Evolutionary conservation across 805 yeast genomes (phyloP).

Genomic region (Yarrowia porcina): DNA sequence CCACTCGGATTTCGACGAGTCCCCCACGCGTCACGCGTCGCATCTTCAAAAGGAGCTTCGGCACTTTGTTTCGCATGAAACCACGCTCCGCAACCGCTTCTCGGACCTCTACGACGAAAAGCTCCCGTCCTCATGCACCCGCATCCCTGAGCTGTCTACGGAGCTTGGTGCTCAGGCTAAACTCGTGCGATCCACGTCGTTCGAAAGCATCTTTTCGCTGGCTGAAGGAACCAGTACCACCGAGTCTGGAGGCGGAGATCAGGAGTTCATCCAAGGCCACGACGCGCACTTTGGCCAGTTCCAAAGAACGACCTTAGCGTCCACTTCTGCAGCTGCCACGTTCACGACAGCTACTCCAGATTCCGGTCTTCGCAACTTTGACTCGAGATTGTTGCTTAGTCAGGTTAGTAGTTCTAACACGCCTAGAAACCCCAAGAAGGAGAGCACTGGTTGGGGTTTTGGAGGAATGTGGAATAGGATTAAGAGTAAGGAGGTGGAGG

Average conservation of each 20-base stretch:
- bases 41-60: conserved; percentile 22
- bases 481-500: conserved; percentile 1
- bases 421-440: neutral
- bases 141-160: conserved; percentile 10
- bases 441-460: conserved; percentile 19
- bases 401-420: neutral
- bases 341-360: conserved; percentile 12
- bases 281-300: conserved; percentile 17
- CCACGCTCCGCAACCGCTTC: conserved; percentile 8
- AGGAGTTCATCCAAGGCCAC: conserved; percentile 14
- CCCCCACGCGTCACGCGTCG: neutral
- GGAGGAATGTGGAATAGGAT: conserved; percentile 12
- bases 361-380: neutral
- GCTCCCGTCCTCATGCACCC: neutral
- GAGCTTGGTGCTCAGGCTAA: conserved; percentile 12
- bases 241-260: neutral
- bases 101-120: conserved; percentile 20
- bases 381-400: neutral
- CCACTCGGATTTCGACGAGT: conserved; percentile 1
- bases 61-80: conserved; percentile 20
- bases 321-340: conserved; percentile 17
- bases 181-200: conserved; percentile 14
- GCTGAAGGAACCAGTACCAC: neutral
- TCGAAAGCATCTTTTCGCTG: conserved; percentile 11
- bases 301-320: neutral